phyloP scores from a whole-genome alignment of 495 filamentous ascomycete species.

The Platismatia glauca region DNA sequence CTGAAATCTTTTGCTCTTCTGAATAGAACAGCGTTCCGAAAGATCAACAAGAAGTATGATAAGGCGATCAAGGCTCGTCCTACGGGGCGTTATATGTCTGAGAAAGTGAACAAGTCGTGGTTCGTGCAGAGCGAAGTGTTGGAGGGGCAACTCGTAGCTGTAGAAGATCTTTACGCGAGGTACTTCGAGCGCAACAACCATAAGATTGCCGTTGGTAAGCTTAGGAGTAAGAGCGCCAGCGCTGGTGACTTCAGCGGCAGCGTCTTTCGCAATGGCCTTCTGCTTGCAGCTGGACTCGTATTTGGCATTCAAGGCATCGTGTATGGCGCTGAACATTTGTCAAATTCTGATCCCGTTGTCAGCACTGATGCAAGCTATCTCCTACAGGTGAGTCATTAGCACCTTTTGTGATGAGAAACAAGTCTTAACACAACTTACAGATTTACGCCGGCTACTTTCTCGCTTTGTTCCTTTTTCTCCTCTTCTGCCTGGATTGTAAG shows the following conservation, averaged over 20 bases:
- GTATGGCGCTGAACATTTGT: conserved; percentile 49
- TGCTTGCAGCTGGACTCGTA: conserved; percentile 63
- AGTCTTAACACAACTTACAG: conserved; percentile 37
- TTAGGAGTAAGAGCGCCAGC: conserved; percentile 58
- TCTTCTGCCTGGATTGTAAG: conserved; percentile 72
- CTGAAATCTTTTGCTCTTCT: conserved; percentile 82
- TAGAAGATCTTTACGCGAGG: conserved; percentile 85
- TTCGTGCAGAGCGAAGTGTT: conserved; percentile 80
- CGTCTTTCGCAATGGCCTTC: conserved; percentile 72
- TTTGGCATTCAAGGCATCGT: conserved; percentile 69
- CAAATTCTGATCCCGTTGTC: conserved; percentile 37
- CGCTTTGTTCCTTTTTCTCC: conserved; percentile 57
- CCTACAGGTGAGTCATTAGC: conserved; percentile 47
- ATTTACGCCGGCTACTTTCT: conserved; percentile 83
- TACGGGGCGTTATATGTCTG: conserved; percentile 74
- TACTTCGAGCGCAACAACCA: conserved; percentile 88
- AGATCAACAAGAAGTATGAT: conserved; percentile 98
- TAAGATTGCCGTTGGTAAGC: conserved; percentile 80
- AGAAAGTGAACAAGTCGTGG: conserved; percentile 81
- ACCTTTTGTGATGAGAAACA: neutral
- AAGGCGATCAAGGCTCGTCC: conserved; percentile 74
- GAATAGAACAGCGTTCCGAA: conserved; percentile 87
- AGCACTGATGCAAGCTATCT: conserved; percentile 59
- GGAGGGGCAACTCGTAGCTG: conserved; percentile 63
- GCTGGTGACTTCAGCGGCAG: conserved; percentile 61